phyloP scores from a whole-genome alignment of 2,329 filamentous ascomycete species.

The Alternaria incomplexa region DNA sequence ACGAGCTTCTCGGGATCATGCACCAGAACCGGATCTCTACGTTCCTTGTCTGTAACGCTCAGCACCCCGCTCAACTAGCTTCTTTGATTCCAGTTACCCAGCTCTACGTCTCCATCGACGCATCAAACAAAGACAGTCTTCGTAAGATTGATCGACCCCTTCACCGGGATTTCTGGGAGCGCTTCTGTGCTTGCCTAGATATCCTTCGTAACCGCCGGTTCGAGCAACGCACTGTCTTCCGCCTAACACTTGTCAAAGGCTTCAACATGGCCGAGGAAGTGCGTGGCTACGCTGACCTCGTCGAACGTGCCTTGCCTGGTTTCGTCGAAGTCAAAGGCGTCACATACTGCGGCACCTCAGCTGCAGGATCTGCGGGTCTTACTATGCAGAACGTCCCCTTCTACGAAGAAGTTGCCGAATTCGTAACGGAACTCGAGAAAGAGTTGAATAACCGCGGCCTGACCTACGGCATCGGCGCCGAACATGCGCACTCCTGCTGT shows the following conservation, averaged over 20 bases:
- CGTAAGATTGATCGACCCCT: conserved; percentile 89
- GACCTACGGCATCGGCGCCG: conserved; percentile 87
- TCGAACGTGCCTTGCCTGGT: conserved; percentile 84
- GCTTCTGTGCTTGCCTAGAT: conserved; percentile 88
- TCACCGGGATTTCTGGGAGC: conserved; percentile 96
- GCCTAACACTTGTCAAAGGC: conserved; percentile 93
- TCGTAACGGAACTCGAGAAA: conserved; percentile 75
- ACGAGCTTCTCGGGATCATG: conserved; percentile 83
- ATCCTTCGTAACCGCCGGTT: conserved; percentile 84
- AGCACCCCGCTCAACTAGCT: conserved; percentile 90
- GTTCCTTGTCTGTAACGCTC: conserved; percentile 96
- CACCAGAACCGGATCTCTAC: conserved; percentile 87
- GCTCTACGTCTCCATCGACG: conserved; percentile 95
- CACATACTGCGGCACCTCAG: conserved; percentile 92
- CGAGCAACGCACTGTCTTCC: conserved; percentile 90
- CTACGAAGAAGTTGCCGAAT: conserved; percentile 85
- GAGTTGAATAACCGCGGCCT: conserved; percentile 74
- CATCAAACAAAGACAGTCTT: conserved; percentile 85
- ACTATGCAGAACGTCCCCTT: conserved; percentile 99
- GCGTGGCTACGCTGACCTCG: conserved; percentile 85
- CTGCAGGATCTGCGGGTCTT: conserved; percentile 80
- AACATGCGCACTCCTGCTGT: conserved; percentile 95
- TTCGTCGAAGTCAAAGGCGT: conserved; percentile 97
- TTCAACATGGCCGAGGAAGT: conserved; percentile 97
- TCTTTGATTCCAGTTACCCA: conserved; percentile 86